phyloP scores from a whole-genome alignment of 1,284 basidiomycete species.

The Schizopora paradoxa region DNA sequence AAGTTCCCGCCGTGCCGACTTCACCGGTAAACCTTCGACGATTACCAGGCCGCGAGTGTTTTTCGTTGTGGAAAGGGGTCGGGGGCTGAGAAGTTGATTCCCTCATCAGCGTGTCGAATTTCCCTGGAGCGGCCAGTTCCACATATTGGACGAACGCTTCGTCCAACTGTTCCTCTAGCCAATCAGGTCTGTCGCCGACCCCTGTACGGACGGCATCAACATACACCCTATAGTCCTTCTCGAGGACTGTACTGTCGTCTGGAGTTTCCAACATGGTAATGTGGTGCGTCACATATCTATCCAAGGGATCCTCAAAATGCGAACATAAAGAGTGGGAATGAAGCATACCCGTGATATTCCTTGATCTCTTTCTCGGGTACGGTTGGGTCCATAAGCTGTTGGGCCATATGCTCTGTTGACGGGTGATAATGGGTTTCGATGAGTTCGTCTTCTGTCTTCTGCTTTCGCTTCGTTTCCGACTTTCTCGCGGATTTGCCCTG shows the following conservation, averaged over 20 bases:
- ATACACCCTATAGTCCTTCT: constrained; percentile 55
- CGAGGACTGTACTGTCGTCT: constrained; percentile 40
- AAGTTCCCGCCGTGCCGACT: too few species aligned
- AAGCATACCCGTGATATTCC: constrained; percentile 74
- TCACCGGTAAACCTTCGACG: too few species aligned
- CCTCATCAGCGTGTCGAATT: constrained; percentile 27
- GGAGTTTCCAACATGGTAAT: constrained; percentile 57
- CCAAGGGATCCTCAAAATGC: background rate
- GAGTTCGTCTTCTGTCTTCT: constrained; percentile 30
- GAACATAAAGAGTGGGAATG: constrained; percentile 4
- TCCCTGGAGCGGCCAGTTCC: constrained; percentile 32
- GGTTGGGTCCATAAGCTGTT: constrained; percentile 57
- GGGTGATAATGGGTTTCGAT: constrained; percentile 46
- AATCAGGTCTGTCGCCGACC: constrained; percentile 35
- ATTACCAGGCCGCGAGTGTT: too few species aligned
- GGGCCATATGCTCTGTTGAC: constrained; percentile 63
- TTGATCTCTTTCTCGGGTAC: constrained; percentile 60
- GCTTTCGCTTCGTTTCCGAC: constrained; percentile 25
- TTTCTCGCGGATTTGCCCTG: constrained; percentile 32
- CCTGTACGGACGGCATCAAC: constrained; percentile 45
- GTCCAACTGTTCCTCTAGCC: constrained; percentile 37
- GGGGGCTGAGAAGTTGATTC: too few species aligned
- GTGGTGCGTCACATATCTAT: constrained; percentile 68
- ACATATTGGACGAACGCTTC: constrained; percentile 36
- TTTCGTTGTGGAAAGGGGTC: too few species aligned